Evolutionary conservation across 257 asterid species (phyloP).

Genomic region (Ophiorrhiza pumila): DNA sequence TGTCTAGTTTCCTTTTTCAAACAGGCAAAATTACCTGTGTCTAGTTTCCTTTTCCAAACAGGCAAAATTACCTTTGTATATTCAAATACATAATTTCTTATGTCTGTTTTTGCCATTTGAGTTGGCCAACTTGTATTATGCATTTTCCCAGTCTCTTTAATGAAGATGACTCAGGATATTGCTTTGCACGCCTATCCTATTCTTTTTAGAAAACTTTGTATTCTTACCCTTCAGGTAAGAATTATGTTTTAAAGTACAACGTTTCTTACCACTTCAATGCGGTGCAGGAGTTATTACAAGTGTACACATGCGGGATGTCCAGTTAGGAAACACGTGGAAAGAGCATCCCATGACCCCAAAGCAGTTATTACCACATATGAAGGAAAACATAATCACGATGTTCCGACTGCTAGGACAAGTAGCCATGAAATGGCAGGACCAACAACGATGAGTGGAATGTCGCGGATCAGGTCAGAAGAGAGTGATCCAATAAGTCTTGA

Average conservation of each 20-base stretch:
- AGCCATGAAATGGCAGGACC: constrained; percentile 61
- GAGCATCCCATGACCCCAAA: constrained; percentile 96
- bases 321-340: constrained; percentile 92
- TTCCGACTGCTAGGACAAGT: constrained; percentile 66
- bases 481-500: constrained; percentile 62
- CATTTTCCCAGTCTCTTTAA: background rate
- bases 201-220: background rate
- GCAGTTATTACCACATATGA: constrained; percentile 96
- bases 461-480: constrained; percentile 51
- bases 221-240: background rate
- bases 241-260: background rate
- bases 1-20: background rate
- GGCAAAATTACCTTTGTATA: background rate
- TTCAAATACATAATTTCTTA: background rate
- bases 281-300: constrained; percentile 92
- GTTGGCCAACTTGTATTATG: background rate
- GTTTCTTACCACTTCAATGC: constrained; percentile 5
- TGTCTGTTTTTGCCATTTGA: background rate
- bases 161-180: background rate
- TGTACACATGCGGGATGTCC: constrained; percentile 92
- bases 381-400: constrained; percentile 94
- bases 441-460: constrained; percentile 30
- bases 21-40: background rate
- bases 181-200: background rate
- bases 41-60: background rate